Conservation (phyloP, 1,284 basidiomycete genomes). For the Schizopora paradoxa region DNA sequence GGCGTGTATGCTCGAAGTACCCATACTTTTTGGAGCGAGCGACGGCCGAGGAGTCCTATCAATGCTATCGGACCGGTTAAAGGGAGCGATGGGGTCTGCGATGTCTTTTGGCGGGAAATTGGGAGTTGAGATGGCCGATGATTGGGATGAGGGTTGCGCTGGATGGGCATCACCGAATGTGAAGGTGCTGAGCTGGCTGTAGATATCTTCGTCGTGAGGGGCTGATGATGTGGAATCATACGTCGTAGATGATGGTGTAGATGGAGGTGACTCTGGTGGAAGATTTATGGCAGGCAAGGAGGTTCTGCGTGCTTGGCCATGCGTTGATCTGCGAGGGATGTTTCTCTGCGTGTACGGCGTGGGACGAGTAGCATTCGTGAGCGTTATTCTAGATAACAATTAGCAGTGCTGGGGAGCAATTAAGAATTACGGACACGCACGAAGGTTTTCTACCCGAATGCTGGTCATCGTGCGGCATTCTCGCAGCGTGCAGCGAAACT, state of each 20-base stretch:
- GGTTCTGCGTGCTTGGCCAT: slow-evolving; percentile 13
- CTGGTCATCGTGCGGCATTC: slow-evolving; percentile 10
- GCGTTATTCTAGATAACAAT: slow-evolving; percentile 7
- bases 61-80: slow-evolving; percentile 21
- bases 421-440: slow-evolving; percentile 1
- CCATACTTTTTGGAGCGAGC: slow-evolving; percentile 25
- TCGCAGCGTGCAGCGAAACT: slow-evolving; percentile 5
- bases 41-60: slow-evolving; percentile 36
- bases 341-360: slow-evolving; percentile 16
- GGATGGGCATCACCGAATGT: slow-evolving; percentile 34
- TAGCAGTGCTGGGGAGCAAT: not conserved
- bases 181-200: slow-evolving; percentile 34
- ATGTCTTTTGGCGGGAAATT: slow-evolving; percentile 3
- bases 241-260: slow-evolving; percentile 1
- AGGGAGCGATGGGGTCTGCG: slow-evolving; percentile 20
- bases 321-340: slow-evolving; percentile 9
- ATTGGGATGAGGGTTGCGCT: slow-evolving; percentile 17
- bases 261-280: not conserved
- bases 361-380: slow-evolving; percentile 17
- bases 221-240: slow-evolving; percentile 2
- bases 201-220: slow-evolving; percentile 28
- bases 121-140: slow-evolving; percentile 31
- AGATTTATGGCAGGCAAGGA: slow-evolving; percentile 18
- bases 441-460: slow-evolving; percentile 14
- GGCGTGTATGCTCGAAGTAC: slow-evolving; percentile 16